Base-by-base conservation (phyloP, 768 basidiomycete genomes). In the Agrocybe pediades region DNA sequence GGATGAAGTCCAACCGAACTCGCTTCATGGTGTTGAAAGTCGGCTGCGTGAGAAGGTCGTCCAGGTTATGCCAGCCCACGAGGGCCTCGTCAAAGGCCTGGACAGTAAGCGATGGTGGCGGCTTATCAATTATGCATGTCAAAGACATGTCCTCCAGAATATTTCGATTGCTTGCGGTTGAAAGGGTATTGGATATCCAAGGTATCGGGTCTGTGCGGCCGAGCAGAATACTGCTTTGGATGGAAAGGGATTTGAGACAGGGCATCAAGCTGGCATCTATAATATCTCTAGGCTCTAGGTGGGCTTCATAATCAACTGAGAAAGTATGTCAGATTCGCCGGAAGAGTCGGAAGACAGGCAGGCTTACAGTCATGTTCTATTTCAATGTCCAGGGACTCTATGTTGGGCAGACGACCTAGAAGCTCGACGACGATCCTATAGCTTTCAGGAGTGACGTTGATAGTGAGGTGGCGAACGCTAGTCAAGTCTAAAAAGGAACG, bases 191-290 rank as follows among this genome's bases (percentile, higher is more conserved):
- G 36, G 56, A 44, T 6, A 69, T 51, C 65, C 65, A 69, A 2
- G 64, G 57, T 27, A 67, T 51, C 1, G 65, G 62, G 21, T 66
- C 62, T 6, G 56, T 54, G 39, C 66, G 61, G n/a, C 59, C 68
- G 6, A 66, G 51, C 36, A 69, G 57, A 17, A 62, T 51, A 17
- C 57, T 58, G 26, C 62, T 44, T 20, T 59, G 58, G 13, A 69
- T 50, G 6, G 57, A 50, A 15, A 69, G 57, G 11, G 52, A 55
- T 19, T 55, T 55, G 6, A 68, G 58, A 36, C 43, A 47, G 13
- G 57, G 53, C 33, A 58, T 30, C 33, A 42, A 9, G 17, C 51
- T 42, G 36, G 67, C 27, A 47, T 61, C 54, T 51, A 67, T 50
- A 27, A 46, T 52, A 53, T 61, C 63, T 58, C 49, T 51, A 33